These are phyloP conservation scores for Tylopilus orsonianus DNA, from an alignment of 1,284 basidiomycete genomes.

Conservation along the genomic window DNA sequence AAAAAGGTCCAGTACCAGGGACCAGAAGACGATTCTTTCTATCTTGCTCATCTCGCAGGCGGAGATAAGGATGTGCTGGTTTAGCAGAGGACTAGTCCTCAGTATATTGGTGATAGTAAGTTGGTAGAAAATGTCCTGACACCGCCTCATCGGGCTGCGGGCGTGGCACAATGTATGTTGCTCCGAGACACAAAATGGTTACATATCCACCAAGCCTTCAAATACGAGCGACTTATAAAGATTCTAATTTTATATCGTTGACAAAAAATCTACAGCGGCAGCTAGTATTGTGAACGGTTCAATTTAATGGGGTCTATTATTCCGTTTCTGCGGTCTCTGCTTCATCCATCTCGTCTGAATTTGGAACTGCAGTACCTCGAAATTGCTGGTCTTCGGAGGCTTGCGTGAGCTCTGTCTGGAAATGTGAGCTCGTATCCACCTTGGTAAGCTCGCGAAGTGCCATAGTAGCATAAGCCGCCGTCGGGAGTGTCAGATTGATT, in stretches of 20 bases:
- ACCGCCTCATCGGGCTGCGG: too few species aligned
- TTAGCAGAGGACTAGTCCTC: background rate
- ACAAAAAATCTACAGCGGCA: background rate
- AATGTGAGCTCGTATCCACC: slow-evolving; percentile 87
- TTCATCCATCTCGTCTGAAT: slow-evolving; percentile 29
- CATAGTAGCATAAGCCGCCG: slow-evolving; percentile 95
- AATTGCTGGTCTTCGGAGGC: slow-evolving; percentile 84
- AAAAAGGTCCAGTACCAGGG: slow-evolving; percentile 83
- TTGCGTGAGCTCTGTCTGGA: slow-evolving; percentile 78
- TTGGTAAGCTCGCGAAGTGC: slow-evolving; percentile 91
- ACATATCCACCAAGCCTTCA: too few species aligned
- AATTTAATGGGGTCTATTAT: slow-evolving; percentile 5
- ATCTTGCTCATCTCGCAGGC: slow-evolving; percentile 56
- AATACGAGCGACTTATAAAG: too few species aligned
- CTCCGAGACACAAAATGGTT: too few species aligned
- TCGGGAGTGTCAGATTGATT: slow-evolving; percentile 76
- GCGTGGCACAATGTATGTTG: too few species aligned
- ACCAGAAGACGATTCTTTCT: slow-evolving; percentile 78
- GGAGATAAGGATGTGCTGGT: background rate
- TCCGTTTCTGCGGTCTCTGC: slow-evolving; percentile 20
- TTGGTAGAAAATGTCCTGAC: too few species aligned
- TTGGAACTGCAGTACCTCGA: slow-evolving; percentile 46
- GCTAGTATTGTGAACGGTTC: background rate
- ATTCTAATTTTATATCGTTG: background rate
- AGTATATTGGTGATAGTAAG: too few species aligned